Evolutionary conservation across 2,329 filamentous ascomycete species (phyloP), one percentile per base, ranked within the genome.

Genomic region (Aspergillus spinulosporus): DNA sequence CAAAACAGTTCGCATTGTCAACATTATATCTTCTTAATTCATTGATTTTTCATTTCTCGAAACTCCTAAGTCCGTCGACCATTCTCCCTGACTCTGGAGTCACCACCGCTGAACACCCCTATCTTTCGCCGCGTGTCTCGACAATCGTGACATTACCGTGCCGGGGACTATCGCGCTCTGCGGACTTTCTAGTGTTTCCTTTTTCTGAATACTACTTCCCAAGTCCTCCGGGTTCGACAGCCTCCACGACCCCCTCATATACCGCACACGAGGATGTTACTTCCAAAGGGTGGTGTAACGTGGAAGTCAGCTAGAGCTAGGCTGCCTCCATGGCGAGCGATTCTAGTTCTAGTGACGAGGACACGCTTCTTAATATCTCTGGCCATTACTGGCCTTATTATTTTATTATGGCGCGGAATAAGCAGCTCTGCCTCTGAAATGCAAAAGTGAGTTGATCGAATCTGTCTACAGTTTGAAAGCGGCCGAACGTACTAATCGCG

Each of bases 391-490:
- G 86, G 88, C 54, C 78, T 90, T 62, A 72, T 95, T 61, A 72
- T 96, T 73, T 80, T 97, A 76, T 74, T 96, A 85, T 97, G 92
- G 90, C 88, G 90, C 72, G 89, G 90, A 62, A 85, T 97, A 66
- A 86, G 87, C 69, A 86, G 84, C 58, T 90, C 90, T 7, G 89
- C 91, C 37, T 86, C 86, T 44, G 90, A 96, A 71, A 90, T 96
- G 86, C 91, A 96, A 80, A 95, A 87, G 93, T 97, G 82, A 67
- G 82, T 60, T 43, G 44, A 46, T 29, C 32, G 45, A 12, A 31
- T 39, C 36, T 52, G 31, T 44, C 31, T 56, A 49, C 31, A 53
- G 21, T 15, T n/a, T 26, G 11, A n/a, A 42, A 34, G 8, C 34
- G 8, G 11, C n/a, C 11, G n/a, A 12, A 12, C 9, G 11, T 52